A percentile compares a stretch with the other conserved stretches of the same genome.
Evolutionary conservation across 495 filamentous ascomycete genomes (phyloP).

Genomic region (Aspergillus mulundensis): DNA sequence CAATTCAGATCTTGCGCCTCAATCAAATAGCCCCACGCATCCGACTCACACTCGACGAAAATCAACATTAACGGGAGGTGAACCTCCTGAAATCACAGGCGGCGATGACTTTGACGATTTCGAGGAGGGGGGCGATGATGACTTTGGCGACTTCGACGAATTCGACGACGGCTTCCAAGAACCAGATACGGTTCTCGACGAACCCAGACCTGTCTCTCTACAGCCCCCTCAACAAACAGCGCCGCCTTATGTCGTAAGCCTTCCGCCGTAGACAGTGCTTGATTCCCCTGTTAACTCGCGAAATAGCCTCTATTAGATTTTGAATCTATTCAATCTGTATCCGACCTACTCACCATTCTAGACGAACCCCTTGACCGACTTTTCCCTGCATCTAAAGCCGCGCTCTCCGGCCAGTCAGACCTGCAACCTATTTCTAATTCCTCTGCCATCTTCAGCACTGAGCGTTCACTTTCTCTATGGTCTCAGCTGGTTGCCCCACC

Average conservation of each 20-base stretch:
- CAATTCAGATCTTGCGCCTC: conserved; percentile 51
- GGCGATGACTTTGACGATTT: conserved; percentile 94
- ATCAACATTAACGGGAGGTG: conserved; percentile 29
- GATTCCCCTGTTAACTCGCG: background rate
- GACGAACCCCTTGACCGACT: conserved; percentile 51
- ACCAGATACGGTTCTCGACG: conserved; percentile 45
- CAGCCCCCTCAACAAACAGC: conserved; percentile 36
- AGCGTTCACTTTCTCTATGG: conserved; percentile 84
- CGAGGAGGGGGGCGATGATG: conserved; percentile 70
- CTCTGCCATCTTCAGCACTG: conserved; percentile 50
- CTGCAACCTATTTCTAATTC: conserved; percentile 41
- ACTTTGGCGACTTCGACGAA: conserved; percentile 93
- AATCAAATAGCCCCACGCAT: conserved; percentile 33
- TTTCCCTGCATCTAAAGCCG: conserved; percentile 48
- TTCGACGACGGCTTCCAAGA: conserved; percentile 86
- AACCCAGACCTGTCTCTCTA: conserved; percentile 23
- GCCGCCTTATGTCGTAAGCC: conserved; percentile 45
- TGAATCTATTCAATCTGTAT: conserved; percentile 52
- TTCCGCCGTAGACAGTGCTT: background rate
- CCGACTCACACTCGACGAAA: conserved; percentile 13
- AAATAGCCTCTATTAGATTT: conserved; percentile 69
- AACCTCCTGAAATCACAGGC: conserved; percentile 31
- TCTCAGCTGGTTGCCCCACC: conserved; percentile 93
- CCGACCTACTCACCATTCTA: conserved; percentile 42
- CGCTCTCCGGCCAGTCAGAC: conserved; percentile 33